Conservation (phyloP, 169 alveolate genomes). For the Plasmodium cynomolgi region DNA sequence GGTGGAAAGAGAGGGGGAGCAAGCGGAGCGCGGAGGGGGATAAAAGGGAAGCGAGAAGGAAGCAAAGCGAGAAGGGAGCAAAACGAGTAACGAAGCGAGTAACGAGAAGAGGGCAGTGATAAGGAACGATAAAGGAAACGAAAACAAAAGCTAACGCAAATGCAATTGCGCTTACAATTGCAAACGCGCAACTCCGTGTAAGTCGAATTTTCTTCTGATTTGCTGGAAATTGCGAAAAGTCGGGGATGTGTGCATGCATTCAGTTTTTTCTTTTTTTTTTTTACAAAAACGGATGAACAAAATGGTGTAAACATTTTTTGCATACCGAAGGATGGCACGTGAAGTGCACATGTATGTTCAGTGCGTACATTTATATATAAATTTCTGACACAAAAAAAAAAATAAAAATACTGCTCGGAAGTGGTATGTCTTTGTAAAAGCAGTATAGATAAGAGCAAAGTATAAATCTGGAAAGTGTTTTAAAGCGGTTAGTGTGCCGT, state of each 20-base stretch:
- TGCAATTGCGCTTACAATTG: neutral
- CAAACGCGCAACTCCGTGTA: neutral
- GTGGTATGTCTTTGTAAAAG: neutral
- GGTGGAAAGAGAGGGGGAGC: neutral
- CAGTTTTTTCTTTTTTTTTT: slow-evolving; percentile 14
- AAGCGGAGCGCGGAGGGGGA: neutral
- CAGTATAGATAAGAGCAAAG: slow-evolving; percentile 4
- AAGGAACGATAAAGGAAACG: neutral
- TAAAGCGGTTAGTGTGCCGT: neutral
- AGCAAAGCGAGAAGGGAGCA: neutral
- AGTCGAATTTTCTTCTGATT: slow-evolving; percentile 19
- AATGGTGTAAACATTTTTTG: neutral
- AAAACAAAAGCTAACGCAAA: neutral
- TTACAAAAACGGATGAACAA: neutral
- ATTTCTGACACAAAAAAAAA: neutral
- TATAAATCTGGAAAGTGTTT: neutral
- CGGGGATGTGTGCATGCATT: slow-evolving; percentile 64
- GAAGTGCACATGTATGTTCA: neutral
- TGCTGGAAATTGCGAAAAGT: slow-evolving; percentile 32
- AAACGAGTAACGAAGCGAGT: neutral
- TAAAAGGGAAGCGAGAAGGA: neutral
- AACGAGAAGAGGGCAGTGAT: neutral
- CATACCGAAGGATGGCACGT: neutral
- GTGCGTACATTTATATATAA: neutral
- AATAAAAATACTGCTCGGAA: neutral